Evolutionary conservation across 177 flowering plant genomes (phyloP).

Genomic region (Vitis hybrid): DNA sequence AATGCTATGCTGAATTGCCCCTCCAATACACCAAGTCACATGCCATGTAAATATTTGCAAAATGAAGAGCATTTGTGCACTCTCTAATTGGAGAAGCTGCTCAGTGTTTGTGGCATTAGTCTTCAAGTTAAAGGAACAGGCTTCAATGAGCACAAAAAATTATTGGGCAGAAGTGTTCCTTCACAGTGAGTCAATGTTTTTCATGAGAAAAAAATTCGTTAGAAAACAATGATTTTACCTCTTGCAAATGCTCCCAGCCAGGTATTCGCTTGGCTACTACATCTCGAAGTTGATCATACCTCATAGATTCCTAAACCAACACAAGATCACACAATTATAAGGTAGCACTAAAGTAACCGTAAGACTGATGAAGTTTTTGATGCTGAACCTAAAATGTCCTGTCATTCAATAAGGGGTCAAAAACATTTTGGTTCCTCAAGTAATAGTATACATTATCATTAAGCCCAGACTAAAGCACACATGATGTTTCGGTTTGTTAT

Average conservation of each 20-base stretch:
- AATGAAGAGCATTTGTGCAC: too few species aligned
- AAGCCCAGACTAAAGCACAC: too few species aligned
- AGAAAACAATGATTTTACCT: slow-evolving; percentile 46
- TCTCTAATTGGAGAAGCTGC: too few species aligned
- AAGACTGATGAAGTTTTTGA: too few species aligned
- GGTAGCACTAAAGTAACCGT: neutral
- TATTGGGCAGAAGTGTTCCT: neutral
- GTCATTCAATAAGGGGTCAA: too few species aligned
- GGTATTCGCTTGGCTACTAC: slow-evolving; percentile 73
- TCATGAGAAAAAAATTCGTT: neutral
- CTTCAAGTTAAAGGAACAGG: neutral
- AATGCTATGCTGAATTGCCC: too few species aligned
- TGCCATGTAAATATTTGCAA: too few species aligned
- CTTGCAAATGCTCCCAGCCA: slow-evolving; percentile 94
- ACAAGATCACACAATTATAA: slow-evolving; percentile 8
- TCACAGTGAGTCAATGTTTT: neutral
- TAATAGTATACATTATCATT: too few species aligned
- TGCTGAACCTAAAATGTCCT: neutral
- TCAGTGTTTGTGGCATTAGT: neutral
- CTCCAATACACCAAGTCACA: too few species aligned
- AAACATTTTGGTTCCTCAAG: too few species aligned
- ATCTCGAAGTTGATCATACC: slow-evolving; percentile 90
- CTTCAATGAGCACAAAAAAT: neutral
- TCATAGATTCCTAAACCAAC: slow-evolving; percentile 72
- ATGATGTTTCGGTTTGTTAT: too few species aligned